Conservation (phyloP, 768 basidiomycete species). For the Xerocomellus intermedius region DNA sequence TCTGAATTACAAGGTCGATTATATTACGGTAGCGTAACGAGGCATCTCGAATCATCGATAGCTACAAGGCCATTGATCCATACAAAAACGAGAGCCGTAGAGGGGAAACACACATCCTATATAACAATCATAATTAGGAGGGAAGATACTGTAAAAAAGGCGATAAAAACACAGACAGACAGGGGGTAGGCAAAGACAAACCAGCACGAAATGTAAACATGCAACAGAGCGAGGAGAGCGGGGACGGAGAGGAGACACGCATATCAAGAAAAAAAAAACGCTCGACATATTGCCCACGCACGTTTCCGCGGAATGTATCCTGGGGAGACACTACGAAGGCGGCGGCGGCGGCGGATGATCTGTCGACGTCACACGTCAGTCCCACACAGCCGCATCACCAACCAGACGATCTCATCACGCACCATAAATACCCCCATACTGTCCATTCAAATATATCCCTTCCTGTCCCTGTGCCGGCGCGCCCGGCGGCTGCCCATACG, state of each 20-base stretch:
- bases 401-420: slow-evolving; percentile 2
- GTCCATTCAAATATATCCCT: slow-evolving; percentile 23
- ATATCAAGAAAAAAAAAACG: neutral
- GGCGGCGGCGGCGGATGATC: slow-evolving; percentile 11
- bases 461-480: slow-evolving; percentile 17
- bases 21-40: slow-evolving; percentile 5
- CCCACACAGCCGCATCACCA: neutral
- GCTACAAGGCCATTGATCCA: slow-evolving; percentile 1
- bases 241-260: neutral
- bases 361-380: slow-evolving; percentile 3
- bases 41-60: neutral
- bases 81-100: neutral
- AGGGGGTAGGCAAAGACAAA: neutral
- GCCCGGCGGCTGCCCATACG: slow-evolving; percentile 31
- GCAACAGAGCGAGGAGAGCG: neutral
- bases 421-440: slow-evolving; percentile 31
- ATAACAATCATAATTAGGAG: neutral
- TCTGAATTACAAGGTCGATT: slow-evolving; percentile 13
- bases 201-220: neutral
- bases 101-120: neutral
- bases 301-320: neutral
- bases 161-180: neutral
- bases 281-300: neutral
- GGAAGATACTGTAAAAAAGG: neutral
- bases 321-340: neutral